phyloP scores from a whole-genome alignment of 495 filamentous ascomycete genomes.

The Astrocystis sublimbata region DNA sequence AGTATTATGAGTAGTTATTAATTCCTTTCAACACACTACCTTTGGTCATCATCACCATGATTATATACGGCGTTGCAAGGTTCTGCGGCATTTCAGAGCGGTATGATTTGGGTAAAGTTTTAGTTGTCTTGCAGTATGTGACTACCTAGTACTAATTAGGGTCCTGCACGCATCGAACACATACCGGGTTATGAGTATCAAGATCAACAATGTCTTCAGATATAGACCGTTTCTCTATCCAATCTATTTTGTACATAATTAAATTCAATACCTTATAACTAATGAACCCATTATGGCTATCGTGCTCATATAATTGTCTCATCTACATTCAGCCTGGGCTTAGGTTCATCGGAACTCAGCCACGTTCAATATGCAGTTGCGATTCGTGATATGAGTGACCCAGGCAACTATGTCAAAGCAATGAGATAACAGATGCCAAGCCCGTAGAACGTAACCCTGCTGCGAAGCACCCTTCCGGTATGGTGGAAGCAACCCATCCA shows the following conservation, averaged over 20 bases:
- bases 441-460: background rate
- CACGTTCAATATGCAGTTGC: background rate
- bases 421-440: background rate
- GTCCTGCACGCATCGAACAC: background rate
- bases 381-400: background rate
- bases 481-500: conserved; percentile 2
- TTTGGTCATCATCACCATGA: conserved; percentile 6
- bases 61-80: conserved; percentile 11
- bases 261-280: background rate
- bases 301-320: background rate
- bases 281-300: background rate
- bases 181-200: conserved; percentile 6
- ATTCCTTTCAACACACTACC: background rate
- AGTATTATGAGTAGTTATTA: background rate
- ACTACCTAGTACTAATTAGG: background rate
- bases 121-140: background rate
- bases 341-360: background rate
- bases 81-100: background rate
- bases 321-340: no score
- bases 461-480: conserved; percentile 8
- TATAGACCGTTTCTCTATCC: background rate
- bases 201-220: background rate
- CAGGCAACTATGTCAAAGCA: background rate
- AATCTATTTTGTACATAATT: background rate
- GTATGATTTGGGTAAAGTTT: background rate